A percentile compares a stretch with the other conserved stretches of the same genome.
phyloP scores from a whole-genome alignment of 345 rosid genomes.

The Heritiera fomes region DNA sequence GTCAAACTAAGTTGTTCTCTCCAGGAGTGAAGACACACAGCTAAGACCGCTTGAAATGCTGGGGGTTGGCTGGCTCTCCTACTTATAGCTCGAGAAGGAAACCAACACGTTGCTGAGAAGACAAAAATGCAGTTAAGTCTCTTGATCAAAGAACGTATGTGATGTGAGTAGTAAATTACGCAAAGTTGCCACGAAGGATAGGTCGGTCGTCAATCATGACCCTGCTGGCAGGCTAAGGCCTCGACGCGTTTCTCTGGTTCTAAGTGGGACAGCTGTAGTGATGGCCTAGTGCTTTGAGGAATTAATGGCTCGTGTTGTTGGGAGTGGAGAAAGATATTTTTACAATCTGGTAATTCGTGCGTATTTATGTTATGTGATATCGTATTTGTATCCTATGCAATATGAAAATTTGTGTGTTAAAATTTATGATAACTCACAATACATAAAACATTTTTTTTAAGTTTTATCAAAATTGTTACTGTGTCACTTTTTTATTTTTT shows the following conservation, averaged over 20 bases:
- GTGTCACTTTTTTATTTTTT: too few relatives aligned
- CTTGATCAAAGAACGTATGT: conserved; percentile 1
- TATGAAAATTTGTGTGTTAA: too few relatives aligned
- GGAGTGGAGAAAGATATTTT: conserved; percentile 1
- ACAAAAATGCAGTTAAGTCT: conserved; percentile 8
- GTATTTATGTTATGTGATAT: too few relatives aligned
- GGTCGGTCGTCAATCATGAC: conserved; percentile 9
- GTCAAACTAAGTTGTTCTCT: neutral
- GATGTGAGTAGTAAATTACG: neutral
- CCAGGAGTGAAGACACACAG: neutral
- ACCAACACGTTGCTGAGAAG: neutral
- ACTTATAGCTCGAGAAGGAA: neutral
- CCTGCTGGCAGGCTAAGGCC: neutral
- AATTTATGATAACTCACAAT: too few relatives aligned
- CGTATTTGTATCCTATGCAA: too few relatives aligned
- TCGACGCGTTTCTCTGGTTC: neutral
- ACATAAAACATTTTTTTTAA: too few relatives aligned
- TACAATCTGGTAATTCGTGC: too few relatives aligned
- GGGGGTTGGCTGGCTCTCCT: neutral
- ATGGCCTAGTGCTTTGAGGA: conserved; percentile 8
- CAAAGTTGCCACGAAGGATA: neutral
- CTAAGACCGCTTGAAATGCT: neutral
- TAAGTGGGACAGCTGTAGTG: conserved; percentile 27
- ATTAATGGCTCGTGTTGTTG: conserved; percentile 29
- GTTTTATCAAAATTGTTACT: too few relatives aligned